Base-by-base conservation (phyloP, 129 eudicot species). In the Flaveria brownii region DNA sequence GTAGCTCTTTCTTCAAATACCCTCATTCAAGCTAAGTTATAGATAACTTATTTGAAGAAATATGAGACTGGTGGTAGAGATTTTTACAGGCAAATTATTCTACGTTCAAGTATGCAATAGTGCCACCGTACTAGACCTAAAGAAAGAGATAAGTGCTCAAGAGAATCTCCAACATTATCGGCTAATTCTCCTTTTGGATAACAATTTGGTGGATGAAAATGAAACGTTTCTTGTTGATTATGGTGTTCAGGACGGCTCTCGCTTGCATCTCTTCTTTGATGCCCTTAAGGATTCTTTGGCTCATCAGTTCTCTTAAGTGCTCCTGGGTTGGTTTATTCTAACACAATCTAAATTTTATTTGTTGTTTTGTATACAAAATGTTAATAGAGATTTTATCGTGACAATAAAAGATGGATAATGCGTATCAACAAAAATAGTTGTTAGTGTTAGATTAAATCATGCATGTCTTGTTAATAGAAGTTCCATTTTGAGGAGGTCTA, bases 241-340 rank as follows among this genome's bases (percentile, higher is more conserved):
- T 69, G 89, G 91, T 10, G 86, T 86, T 8, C 22, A 56, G 74
- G 94, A 86, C 46, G 82, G 86, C 30, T 86, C 94, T 26, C 94
- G 77, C 72, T 23, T 89, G 22, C 82, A 85, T 67, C 86, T 89
- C 56, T 84, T 86, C 74, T 82, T 89, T 16, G 20, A 72, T 26
- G 70, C 81, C 28, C 77, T 66, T 10, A 75, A 72, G 16, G 70
- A 78, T 74, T 74, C 66, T n/a, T 18, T 54, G 9, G 7, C 22
- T n/a, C 61, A 54, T 54, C 12, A 54, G 61, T 54, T 16, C 60
- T 51, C 39, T 14, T 28, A 33, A 72, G 25, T 65, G 60, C 33
- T 77, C 54, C 61, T 9, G 39, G 77, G 22, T 14, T 41, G 62
- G 9, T n/a, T 64, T 64, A 75, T 49, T 67, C 25, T 9, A 47